Evolutionary conservation across 192 early-diverging fungal genomes (phyloP).

Genomic region (Linnemannia schmuckeri): DNA sequence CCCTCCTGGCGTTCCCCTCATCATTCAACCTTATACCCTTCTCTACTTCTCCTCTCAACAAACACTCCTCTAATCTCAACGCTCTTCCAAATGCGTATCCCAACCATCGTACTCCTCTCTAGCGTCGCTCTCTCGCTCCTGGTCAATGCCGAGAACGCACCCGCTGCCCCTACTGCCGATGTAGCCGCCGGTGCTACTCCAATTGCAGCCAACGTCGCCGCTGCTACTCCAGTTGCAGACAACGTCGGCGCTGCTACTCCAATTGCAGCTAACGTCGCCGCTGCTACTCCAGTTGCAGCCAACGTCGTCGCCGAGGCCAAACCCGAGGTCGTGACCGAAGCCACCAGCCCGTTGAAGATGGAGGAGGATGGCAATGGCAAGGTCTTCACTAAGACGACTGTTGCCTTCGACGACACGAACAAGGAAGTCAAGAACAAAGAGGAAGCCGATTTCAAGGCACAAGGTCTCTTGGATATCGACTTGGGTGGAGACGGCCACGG

Average conservation of each 20-base stretch:
- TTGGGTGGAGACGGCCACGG: not conserved
- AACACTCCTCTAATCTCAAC: not conserved
- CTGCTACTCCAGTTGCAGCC: not conserved
- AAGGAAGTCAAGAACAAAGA: not conserved
- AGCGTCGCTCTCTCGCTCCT: slow-evolving; percentile 31
- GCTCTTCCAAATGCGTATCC: slow-evolving; percentile 17
- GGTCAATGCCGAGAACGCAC: not conserved
- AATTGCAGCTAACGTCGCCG: not conserved
- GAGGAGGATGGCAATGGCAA: slow-evolving; percentile 10
- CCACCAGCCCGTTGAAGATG: not conserved
- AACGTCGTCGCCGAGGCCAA: not conserved
- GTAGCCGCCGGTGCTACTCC: not conserved
- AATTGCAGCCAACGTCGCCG: not conserved
- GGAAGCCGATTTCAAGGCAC: not conserved
- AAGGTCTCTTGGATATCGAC: slow-evolving; percentile 7
- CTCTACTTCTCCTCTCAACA: not conserved
- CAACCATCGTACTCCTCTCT: slow-evolving; percentile 22
- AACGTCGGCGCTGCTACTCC: not conserved
- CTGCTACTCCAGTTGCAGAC: not conserved
- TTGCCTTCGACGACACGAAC: slow-evolving; percentile 2
- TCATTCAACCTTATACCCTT: not conserved
- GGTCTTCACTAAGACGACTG: slow-evolving; percentile 22
- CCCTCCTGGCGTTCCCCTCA: not conserved
- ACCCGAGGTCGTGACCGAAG: not conserved
- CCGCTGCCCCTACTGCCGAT: not conserved